phyloP scores from a whole-genome alignment of 2,329 filamentous ascomycete genomes.

The Calcarisporium arbuscula region DNA sequence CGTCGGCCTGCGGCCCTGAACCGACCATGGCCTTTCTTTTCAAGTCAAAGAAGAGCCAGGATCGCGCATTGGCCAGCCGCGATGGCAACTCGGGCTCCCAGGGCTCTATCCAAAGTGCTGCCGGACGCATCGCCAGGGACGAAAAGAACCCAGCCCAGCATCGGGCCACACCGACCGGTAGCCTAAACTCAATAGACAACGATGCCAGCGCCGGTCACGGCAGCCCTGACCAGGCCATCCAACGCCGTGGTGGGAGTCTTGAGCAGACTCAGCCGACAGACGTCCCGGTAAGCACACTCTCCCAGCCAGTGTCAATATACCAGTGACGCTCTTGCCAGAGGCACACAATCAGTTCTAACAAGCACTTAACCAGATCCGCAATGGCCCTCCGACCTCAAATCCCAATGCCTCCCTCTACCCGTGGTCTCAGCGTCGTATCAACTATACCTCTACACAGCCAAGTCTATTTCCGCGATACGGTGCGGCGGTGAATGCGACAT shows the following conservation, averaged over 20 bases:
- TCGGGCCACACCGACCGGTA: slow-evolving; percentile 69
- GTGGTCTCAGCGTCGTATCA: slow-evolving; percentile 87
- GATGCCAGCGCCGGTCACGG: slow-evolving; percentile 43
- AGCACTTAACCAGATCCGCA: slow-evolving; percentile 54
- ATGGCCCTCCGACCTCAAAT: slow-evolving; percentile 41
- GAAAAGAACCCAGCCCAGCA: slow-evolving; percentile 47
- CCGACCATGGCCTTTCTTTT: slow-evolving; percentile 72
- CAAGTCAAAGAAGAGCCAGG: slow-evolving; percentile 73
- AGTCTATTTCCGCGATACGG: slow-evolving; percentile 96
- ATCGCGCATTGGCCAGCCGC: slow-evolving; percentile 50
- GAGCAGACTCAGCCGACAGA: slow-evolving; percentile 38
- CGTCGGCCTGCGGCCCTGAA: slow-evolving; percentile 33
- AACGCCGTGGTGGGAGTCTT: slow-evolving; percentile 45
- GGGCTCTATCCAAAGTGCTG: slow-evolving; percentile 42
- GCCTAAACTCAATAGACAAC: slow-evolving; percentile 65
- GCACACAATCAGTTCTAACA: no score
- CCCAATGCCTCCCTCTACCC: slow-evolving; percentile 82
- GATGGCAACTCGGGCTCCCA: slow-evolving; percentile 44
- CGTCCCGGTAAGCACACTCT: slow-evolving; percentile 34
- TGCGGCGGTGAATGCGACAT: slow-evolving; percentile 84
- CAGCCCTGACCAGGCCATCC: slow-evolving; percentile 59
- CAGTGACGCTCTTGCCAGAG: no score
- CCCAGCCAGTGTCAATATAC: no score
- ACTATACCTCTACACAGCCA: slow-evolving; percentile 73
- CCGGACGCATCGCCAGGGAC: slow-evolving; percentile 39